Evolutionary conservation across 805 yeast genomes (phyloP).

Genomic region (Candida anglica): DNA sequence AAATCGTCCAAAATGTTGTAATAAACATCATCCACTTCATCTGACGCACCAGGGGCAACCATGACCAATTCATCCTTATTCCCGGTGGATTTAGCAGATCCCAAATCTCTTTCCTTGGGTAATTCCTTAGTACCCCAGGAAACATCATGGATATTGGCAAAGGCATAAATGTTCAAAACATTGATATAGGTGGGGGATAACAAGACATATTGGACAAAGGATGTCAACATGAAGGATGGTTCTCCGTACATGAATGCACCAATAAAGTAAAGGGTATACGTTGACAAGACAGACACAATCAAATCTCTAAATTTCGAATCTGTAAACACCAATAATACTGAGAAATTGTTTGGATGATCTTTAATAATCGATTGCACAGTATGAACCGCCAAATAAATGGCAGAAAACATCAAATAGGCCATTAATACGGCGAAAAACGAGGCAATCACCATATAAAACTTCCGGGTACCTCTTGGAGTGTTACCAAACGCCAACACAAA

Average conservation of each 20-base stretch:
- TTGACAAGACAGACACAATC: slow-evolving; percentile 79
- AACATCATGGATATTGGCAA: slow-evolving; percentile 92
- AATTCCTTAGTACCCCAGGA: slow-evolving; percentile 98
- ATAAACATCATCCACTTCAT: slow-evolving; percentile 75
- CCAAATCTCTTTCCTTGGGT: slow-evolving; percentile 62
- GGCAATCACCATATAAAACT: slow-evolving; percentile 71
- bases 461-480: slow-evolving; percentile 85
- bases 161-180: slow-evolving; percentile 89
- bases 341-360: slow-evolving; percentile 38
- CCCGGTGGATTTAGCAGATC: slow-evolving; percentile 66
- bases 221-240: slow-evolving; percentile 90
- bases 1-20: slow-evolving; percentile 59
- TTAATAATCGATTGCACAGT: slow-evolving; percentile 58
- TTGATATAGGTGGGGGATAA: slow-evolving; percentile 88
- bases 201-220: slow-evolving; percentile 77
- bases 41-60: slow-evolving; percentile 62
- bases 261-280: slow-evolving; percentile 74
- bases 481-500: slow-evolving; percentile 91
- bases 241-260: slow-evolving; percentile 81
- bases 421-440: slow-evolving; percentile 80
- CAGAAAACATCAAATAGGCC: slow-evolving; percentile 87
- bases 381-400: slow-evolving; percentile 71
- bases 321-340: slow-evolving; percentile 47
- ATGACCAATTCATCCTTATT: slow-evolving; percentile 38
- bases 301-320: slow-evolving; percentile 79